Percentiles rank a stretch among this genome's conserved stretches.
phyloP scores from a whole-genome alignment of 441 rosid species.

The Gossypium gossypioides region DNA sequence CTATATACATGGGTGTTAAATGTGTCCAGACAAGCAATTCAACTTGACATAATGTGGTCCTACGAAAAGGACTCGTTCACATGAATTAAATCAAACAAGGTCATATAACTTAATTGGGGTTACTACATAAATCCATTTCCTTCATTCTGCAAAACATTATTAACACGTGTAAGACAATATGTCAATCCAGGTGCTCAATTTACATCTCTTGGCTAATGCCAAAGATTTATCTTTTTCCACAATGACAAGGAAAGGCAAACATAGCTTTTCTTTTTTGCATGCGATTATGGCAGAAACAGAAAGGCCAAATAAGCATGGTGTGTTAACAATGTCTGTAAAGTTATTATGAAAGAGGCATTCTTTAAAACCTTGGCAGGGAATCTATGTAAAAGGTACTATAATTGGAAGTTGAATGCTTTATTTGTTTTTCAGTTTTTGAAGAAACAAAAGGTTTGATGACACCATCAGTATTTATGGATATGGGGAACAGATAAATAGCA shows the following conservation, averaged over 20 bases:
- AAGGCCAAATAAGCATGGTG: background rate
- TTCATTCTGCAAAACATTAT: background rate
- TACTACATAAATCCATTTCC: background rate
- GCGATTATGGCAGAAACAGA: background rate
- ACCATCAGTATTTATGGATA: background rate
- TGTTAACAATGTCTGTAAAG: background rate
- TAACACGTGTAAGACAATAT: background rate
- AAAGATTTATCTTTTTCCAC: background rate
- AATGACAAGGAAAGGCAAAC: background rate
- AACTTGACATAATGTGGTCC: background rate
- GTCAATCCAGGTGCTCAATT: background rate
- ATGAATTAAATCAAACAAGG: background rate
- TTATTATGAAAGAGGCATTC: background rate
- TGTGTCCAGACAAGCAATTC: background rate
- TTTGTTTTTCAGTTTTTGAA: background rate
- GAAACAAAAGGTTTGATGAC: background rate
- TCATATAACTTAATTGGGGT: background rate
- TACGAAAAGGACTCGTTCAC: background rate
- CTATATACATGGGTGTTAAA: background rate
- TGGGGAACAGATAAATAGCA: background rate
- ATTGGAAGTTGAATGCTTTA: background rate
- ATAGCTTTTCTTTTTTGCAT: background rate
- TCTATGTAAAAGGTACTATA: background rate
- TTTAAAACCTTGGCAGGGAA: background rate
- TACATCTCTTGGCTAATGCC: background rate